phyloP scores from a whole-genome alignment of 75 land plant species.

The Ceratopteris richardii region DNA sequence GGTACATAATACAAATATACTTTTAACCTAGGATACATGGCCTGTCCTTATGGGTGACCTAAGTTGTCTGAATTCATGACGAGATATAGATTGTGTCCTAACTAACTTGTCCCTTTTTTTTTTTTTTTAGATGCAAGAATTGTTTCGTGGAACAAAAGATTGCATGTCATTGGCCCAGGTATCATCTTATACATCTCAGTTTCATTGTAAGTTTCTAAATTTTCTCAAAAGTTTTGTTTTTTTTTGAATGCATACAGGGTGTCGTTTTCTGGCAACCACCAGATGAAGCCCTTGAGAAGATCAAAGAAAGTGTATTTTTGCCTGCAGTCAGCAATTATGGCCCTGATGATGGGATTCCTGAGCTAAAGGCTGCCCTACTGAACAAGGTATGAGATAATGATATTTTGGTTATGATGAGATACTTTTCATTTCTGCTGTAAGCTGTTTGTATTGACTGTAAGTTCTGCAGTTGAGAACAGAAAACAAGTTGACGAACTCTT shows the following conservation, averaged over 20 bases:
- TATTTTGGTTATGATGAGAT: no score
- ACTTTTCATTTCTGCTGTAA: no score
- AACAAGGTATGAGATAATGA: slow-evolving; percentile 51
- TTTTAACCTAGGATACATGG: no score
- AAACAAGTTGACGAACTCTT: slow-evolving; percentile 74
- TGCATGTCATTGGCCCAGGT: slow-evolving; percentile 94
- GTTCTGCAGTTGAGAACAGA: slow-evolving; percentile 51
- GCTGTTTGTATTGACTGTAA: no score
- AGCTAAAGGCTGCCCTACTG: slow-evolving; percentile 66
- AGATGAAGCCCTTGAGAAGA: slow-evolving; percentile 57
- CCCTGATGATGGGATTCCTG: slow-evolving; percentile 92
- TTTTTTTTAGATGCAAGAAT: slow-evolving; percentile 68
- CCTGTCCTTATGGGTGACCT: no score
- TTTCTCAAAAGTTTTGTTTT: no score
- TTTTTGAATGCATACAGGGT: no score
- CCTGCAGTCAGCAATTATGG: slow-evolving; percentile 81
- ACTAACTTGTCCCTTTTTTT: no score
- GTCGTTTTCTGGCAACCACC: slow-evolving; percentile 98
- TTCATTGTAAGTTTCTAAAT: no score
- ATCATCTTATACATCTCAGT: neutral
- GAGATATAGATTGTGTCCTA: no score
- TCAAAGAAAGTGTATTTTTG: slow-evolving; percentile 49
- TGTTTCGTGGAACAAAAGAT: slow-evolving; percentile 58
- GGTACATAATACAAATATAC: no score
- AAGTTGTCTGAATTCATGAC: no score